phyloP scores from a whole-genome alignment of 805 yeast genomes.

The Saturnispora mendoncae region DNA sequence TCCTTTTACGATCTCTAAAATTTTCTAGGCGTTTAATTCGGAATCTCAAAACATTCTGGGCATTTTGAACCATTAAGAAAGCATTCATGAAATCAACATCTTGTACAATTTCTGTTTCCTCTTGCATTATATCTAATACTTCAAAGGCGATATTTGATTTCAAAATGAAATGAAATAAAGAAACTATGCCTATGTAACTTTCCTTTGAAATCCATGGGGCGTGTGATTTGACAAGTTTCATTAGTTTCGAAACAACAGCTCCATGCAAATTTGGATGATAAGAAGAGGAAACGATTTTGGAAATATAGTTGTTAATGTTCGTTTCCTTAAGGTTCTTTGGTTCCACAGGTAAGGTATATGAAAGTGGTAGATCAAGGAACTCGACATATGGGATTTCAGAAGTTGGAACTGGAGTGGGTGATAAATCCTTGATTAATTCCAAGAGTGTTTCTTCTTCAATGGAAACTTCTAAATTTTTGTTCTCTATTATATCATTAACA shows the following conservation, averaged over 20 bases:
- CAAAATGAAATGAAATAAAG: conserved; percentile 17
- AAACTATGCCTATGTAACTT: conserved; percentile 14
- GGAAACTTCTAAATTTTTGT: conserved; percentile 4
- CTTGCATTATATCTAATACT: conserved; percentile 18
- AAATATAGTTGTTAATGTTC: conserved; percentile 16
- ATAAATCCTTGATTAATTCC: conserved; percentile 18
- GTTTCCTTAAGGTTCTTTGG: conserved; percentile 11
- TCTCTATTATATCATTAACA: background rate
- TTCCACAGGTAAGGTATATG: conserved; percentile 15
- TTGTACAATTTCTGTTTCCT: conserved; percentile 14
- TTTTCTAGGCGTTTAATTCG: conserved; percentile 18
- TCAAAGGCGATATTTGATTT: conserved; percentile 16
- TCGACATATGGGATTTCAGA: conserved; percentile 18
- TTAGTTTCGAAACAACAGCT: conserved; percentile 14
- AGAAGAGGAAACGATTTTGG: conserved; percentile 15
- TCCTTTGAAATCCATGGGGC: conserved; percentile 18
- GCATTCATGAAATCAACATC: conserved; percentile 26
- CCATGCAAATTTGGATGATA: conserved; percentile 13
- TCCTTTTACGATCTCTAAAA: conserved; percentile 10
- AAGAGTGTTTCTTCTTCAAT: conserved; percentile 18
- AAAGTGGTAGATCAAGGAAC: conserved; percentile 16
- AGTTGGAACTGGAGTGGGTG: conserved; percentile 17
- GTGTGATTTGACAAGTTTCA: conserved; percentile 11
- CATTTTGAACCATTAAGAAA: conserved; percentile 16
- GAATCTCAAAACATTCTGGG: conserved; percentile 14